Evolutionary conservation across 2,329 filamentous ascomycete genomes (phyloP).

Genomic region (Microsporum canis): DNA sequence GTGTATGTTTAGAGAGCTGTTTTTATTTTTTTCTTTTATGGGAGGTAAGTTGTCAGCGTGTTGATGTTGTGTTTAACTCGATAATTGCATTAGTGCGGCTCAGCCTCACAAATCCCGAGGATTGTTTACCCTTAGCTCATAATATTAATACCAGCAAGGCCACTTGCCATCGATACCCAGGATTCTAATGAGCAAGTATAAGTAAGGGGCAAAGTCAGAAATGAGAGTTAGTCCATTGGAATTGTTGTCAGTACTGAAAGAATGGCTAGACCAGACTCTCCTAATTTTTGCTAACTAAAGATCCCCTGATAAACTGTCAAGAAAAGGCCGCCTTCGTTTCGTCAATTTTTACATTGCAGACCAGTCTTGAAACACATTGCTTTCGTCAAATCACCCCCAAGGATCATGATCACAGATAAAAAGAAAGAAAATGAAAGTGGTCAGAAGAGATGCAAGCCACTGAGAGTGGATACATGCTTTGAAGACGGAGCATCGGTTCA

Average conservation of each 20-base stretch:
- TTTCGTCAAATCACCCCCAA: neutral
- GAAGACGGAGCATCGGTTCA: neutral
- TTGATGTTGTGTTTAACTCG: neutral
- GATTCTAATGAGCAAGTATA: neutral
- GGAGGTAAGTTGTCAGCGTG: neutral
- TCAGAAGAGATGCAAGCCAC: conserved; percentile 2
- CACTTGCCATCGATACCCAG: neutral
- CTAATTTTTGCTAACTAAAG: conserved; percentile 4
- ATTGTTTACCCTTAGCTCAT: neutral
- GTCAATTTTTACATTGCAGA: neutral
- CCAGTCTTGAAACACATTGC: neutral
- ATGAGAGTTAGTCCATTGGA: neutral
- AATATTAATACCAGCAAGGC: neutral
- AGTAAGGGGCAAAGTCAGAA: neutral
- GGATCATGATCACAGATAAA: conserved; percentile 4
- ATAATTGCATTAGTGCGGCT: neutral
- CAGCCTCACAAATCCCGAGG: neutral
- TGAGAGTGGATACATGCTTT: neutral
- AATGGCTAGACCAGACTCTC: conserved; percentile 5
- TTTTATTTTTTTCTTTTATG: neutral
- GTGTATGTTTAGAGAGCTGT: neutral
- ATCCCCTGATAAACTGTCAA: neutral
- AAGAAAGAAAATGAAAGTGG: neutral
- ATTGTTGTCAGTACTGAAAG: neutral
- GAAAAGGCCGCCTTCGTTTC: neutral